These are phyloP conservation scores for Strobilomyces dryophilus DNA, from an alignment of 768 basidiomycete species.

Conservation along the genomic window DNA sequence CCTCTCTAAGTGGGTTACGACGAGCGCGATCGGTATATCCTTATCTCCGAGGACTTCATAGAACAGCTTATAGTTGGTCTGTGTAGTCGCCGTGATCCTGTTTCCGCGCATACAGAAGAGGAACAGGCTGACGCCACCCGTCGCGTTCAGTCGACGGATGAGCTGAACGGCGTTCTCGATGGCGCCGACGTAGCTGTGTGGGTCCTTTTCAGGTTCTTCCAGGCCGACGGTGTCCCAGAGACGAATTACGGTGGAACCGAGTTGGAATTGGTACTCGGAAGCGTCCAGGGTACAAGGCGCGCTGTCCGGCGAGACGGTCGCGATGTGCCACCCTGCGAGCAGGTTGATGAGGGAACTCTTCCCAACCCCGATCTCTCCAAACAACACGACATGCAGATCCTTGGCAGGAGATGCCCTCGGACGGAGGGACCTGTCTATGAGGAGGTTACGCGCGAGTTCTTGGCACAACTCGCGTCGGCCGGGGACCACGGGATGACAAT, in stretches of 20 bases:
- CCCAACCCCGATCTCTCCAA: too few species aligned
- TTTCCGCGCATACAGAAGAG: conserved; percentile 39
- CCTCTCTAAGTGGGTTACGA: conserved; percentile 38
- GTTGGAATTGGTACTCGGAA: conserved; percentile 24
- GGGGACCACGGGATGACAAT: conserved; percentile 16
- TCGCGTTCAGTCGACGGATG: conserved; percentile 27
- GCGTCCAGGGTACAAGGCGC: conserved; percentile 33
- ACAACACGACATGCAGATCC: conserved; percentile 35
- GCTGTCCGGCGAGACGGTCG: conserved; percentile 21
- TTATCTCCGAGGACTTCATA: conserved; percentile 27
- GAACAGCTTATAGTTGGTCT: too few species aligned
- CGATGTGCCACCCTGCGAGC: conserved; percentile 24
- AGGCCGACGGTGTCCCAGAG: conserved; percentile 34
- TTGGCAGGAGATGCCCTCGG: conserved; percentile 14
- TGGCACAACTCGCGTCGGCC: conserved; percentile 20
- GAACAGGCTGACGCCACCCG: conserved; percentile 38
- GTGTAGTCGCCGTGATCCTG: conserved; percentile 28
- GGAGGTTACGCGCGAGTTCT: conserved; percentile 17
- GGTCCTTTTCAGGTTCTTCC: conserved; percentile 25
- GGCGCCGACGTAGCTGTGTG: conserved; percentile 20
- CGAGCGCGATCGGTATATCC: conserved; percentile 37
- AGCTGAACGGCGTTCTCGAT: conserved; percentile 32
- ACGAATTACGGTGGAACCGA: conserved; percentile 20
- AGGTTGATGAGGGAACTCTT: conserved; percentile 29
- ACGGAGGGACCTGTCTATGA: conserved; percentile 11